Evolutionary conservation across 257 asterid genomes (phyloP).

Genomic region (Jacaranda copaia): DNA sequence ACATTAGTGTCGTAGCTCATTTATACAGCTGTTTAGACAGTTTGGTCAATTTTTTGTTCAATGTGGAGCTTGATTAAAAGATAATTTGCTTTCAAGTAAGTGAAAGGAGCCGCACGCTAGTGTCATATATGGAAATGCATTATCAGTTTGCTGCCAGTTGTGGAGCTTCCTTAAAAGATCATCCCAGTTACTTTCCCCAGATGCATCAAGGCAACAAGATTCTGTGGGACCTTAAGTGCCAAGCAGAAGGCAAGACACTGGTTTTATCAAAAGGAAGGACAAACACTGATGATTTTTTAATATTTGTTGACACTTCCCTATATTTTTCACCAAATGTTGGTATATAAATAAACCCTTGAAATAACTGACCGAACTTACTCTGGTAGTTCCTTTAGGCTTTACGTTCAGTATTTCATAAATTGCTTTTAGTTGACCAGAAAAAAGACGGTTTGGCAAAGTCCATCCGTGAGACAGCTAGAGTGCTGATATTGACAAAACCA

Average conservation of each 20-base stretch:
- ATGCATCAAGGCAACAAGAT: no score
- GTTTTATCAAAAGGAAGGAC: neutral
- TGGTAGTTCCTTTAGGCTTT: neutral
- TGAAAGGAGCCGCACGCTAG: neutral
- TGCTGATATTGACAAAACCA: neutral
- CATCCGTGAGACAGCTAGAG: neutral
- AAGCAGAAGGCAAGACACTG: neutral
- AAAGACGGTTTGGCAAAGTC: neutral
- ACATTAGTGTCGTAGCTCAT: no score
- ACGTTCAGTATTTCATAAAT: neutral
- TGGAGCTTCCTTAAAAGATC: slow-evolving; percentile 9
- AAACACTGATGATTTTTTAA: neutral
- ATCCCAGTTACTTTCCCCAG: neutral
- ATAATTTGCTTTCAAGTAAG: neutral
- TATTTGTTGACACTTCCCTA: neutral
- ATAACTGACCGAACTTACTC: neutral
- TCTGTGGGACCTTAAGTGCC: neutral
- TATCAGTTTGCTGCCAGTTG: neutral
- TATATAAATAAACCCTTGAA: neutral
- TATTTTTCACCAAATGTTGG: neutral
- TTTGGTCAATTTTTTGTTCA: no score
- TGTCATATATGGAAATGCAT: neutral
- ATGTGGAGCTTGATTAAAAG: neutral
- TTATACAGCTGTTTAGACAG: no score
- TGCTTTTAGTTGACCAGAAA: neutral